These are phyloP conservation scores for Pythium sukuiense DNA, from an alignment of 352 stramenopile genomes.

Conservation along the genomic window DNA sequence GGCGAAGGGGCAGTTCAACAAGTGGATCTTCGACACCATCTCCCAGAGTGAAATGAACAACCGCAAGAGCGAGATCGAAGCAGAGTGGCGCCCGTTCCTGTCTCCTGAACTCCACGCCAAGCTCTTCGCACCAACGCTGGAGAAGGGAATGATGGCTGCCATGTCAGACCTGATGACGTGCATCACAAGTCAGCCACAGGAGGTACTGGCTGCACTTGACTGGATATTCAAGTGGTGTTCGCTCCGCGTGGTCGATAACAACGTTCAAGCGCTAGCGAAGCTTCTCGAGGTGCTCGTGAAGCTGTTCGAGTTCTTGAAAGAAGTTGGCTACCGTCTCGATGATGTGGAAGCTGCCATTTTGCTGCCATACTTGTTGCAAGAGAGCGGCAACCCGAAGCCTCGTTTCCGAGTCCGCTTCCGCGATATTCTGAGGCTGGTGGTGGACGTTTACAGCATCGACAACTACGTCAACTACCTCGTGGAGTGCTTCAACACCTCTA, in stretches of 20 bases:
- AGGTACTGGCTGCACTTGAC: slow-evolving; percentile 71
- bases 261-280: slow-evolving; percentile 83
- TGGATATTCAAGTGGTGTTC: slow-evolving; percentile 86
- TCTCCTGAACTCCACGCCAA: slow-evolving; percentile 70
- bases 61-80: slow-evolving; percentile 73
- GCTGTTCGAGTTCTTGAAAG: slow-evolving; percentile 81
- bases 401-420: slow-evolving; percentile 82
- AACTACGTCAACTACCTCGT: slow-evolving; percentile 74
- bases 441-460: slow-evolving; percentile 77
- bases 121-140: slow-evolving; percentile 72
- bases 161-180: slow-evolving; percentile 75
- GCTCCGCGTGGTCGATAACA: slow-evolving; percentile 86
- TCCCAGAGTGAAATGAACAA: slow-evolving; percentile 63
- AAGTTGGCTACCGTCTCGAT: slow-evolving; percentile 59
- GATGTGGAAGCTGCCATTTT: slow-evolving; percentile 84
- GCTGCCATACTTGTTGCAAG: slow-evolving; percentile 78
- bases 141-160: slow-evolving; percentile 83
- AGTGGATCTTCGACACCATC: slow-evolving; percentile 83
- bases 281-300: slow-evolving; percentile 81
- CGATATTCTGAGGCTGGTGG: slow-evolving; percentile 81
- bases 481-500: slow-evolving; percentile 83
- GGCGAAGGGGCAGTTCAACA: slow-evolving; percentile 71
- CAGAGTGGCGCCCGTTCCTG: slow-evolving; percentile 76
- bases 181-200: slow-evolving; percentile 59
- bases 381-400: slow-evolving; percentile 83